Percentiles rank a stretch among this genome's conserved stretches.
Evolutionary conservation across 345 rosid species (phyloP).

Genomic region (Psidium friedrichsthalianum): DNA sequence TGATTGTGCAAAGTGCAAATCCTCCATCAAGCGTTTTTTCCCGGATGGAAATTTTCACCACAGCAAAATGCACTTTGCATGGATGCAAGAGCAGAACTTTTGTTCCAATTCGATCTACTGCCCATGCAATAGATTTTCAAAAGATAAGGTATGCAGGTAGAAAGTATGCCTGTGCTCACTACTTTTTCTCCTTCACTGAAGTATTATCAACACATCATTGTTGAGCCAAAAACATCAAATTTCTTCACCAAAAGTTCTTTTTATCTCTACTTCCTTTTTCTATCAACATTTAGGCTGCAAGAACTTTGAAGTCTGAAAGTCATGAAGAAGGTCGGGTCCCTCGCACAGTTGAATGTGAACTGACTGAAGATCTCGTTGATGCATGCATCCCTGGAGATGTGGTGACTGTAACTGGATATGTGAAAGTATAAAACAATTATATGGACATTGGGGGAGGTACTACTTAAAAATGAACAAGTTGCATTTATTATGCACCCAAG

Average conservation of each 20-base stretch:
- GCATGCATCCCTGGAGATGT: constrained; percentile 97
- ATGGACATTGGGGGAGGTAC: constrained; percentile 98
- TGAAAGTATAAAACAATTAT: constrained; percentile 76
- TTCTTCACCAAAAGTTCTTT: not conserved
- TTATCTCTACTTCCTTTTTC: not conserved
- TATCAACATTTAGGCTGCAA: constrained; percentile 44
- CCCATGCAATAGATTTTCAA: constrained; percentile 74
- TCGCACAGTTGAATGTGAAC: constrained; percentile 93
- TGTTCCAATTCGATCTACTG: constrained; percentile 69
- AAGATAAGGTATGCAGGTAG: constrained; percentile 55
- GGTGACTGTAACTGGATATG: constrained; percentile 88
- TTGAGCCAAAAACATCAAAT: not conserved
- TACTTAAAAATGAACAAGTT: not conserved
- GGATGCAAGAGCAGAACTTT: constrained; percentile 87
- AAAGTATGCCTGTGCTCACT: not conserved
- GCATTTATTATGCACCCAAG: not conserved
- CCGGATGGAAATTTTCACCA: constrained; percentile 87
- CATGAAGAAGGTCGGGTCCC: constrained; percentile 99
- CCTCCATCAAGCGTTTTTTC: constrained; percentile 47
- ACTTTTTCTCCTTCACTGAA: not conserved
- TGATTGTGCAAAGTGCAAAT: constrained; percentile 68
- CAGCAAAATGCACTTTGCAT: constrained; percentile 45
- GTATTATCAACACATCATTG: not conserved
- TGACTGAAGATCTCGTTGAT: constrained; percentile 85
- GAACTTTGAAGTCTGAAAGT: constrained; percentile 67